These are phyloP conservation scores for Neurospora intermedia DNA, from an alignment of 495 filamentous ascomycete species.

Conservation along the genomic window DNA sequence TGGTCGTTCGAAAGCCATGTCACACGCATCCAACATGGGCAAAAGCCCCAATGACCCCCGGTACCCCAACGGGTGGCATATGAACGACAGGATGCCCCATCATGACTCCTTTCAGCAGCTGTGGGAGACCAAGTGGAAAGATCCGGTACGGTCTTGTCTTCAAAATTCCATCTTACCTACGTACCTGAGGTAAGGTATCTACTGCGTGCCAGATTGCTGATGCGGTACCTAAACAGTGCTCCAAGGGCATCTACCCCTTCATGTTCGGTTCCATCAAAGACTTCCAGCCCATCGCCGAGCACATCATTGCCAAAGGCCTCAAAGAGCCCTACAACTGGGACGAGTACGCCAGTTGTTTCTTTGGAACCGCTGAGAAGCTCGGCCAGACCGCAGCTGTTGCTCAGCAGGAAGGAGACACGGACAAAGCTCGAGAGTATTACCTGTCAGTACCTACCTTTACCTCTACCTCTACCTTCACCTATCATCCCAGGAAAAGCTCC, in stretches of 20 bases:
- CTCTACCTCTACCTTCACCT: background rate
- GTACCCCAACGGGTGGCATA: background rate
- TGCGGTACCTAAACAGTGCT: constrained; percentile 4
- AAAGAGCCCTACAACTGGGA: constrained; percentile 39
- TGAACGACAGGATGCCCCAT: constrained; percentile 24
- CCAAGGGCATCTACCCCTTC: constrained; percentile 62
- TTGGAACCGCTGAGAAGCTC: constrained; percentile 46
- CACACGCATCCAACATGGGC: background rate
- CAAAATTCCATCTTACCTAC: no score
- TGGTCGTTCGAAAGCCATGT: background rate
- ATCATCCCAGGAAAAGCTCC: background rate
- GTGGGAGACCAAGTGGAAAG: constrained; percentile 70
- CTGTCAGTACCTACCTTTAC: constrained; percentile 5
- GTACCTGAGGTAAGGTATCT: background rate
- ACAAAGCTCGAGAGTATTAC: constrained; percentile 51
- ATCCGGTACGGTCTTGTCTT: constrained; percentile 31
- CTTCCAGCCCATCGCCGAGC: constrained; percentile 53
- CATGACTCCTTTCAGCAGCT: constrained; percentile 56
- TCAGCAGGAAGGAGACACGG: constrained; percentile 26
- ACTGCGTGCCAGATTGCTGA: background rate
- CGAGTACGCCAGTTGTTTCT: constrained; percentile 51
- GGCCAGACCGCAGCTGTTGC: constrained; percentile 37
- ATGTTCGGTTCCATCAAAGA: constrained; percentile 54
- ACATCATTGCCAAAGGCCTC: constrained; percentile 34
- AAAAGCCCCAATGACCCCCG: background rate